phyloP scores from a whole-genome alignment of 2,329 filamentous ascomycete species.

The Cadophora gregata region DNA sequence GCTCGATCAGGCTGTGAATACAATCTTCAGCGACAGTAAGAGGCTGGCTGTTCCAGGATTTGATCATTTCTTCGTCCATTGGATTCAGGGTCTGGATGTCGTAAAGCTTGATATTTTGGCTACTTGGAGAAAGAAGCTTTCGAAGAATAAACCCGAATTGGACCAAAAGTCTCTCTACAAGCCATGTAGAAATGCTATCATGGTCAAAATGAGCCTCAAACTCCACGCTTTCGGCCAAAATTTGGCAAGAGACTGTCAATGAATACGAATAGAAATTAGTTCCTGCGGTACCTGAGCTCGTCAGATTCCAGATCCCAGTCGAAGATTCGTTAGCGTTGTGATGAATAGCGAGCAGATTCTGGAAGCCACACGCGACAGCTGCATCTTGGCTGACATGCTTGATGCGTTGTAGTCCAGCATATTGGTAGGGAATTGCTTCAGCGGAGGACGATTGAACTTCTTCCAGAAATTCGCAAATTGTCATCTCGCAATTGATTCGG shows the following conservation, averaged over 20 bases:
- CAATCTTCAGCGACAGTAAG: slow-evolving; percentile 23
- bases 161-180: neutral
- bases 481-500: slow-evolving; percentile 45
- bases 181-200: neutral
- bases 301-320: slow-evolving; percentile 44
- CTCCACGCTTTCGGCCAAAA: neutral
- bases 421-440: slow-evolving; percentile 44
- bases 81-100: neutral
- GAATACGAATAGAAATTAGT: neutral
- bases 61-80: neutral
- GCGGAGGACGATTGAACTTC: slow-evolving; percentile 19
- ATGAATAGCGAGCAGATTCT: slow-evolving; percentile 37
- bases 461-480: slow-evolving; percentile 49
- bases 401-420: slow-evolving; percentile 45
- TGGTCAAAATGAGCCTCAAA: neutral
- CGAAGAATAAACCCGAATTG: neutral
- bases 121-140: neutral
- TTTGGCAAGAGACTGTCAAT: neutral
- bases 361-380: slow-evolving; percentile 31
- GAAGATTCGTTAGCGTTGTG: neutral
- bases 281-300: neutral
- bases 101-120: neutral
- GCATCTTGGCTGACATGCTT: slow-evolving; percentile 27
- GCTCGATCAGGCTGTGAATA: slow-evolving; percentile 60
- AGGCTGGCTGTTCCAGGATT: neutral